Evolutionary conservation across 1,284 basidiomycete species (phyloP).

Genomic region (Ceratobasidium sp.): DNA sequence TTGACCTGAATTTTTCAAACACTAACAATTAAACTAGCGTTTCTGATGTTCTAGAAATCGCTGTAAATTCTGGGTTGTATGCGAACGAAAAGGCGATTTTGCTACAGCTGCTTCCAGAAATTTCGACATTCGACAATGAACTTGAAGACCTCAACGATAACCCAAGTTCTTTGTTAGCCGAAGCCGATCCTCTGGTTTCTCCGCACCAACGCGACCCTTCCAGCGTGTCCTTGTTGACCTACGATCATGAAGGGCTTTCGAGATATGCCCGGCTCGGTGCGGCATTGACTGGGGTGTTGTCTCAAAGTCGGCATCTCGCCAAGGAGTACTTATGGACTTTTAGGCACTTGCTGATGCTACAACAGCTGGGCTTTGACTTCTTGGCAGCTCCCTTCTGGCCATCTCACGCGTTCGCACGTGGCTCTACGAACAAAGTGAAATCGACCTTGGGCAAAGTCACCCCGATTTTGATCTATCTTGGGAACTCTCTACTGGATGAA

Average conservation of each 20-base stretch:
- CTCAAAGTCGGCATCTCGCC: slow-evolving; percentile 70
- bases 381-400: slow-evolving; percentile 47
- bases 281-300: slow-evolving; percentile 69
- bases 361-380: slow-evolving; percentile 67
- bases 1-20: neutral
- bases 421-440: slow-evolving; percentile 57
- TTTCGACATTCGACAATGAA: neutral
- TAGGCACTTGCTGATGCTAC: slow-evolving; percentile 69
- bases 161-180: slow-evolving; percentile 26
- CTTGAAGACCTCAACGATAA: slow-evolving; percentile 23
- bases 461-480: slow-evolving; percentile 73
- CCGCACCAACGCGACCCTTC: neutral
- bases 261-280: slow-evolving; percentile 72
- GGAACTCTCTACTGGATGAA: slow-evolving; percentile 32
- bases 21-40: neutral
- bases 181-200: slow-evolving; percentile 38
- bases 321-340: slow-evolving; percentile 70
- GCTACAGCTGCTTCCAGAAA: slow-evolving; percentile 3
- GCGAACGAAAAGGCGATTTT: slow-evolving; percentile 22
- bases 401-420: slow-evolving; percentile 47
- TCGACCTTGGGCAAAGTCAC: slow-evolving; percentile 65
- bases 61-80: slow-evolving; percentile 9
- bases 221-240: slow-evolving; percentile 43
- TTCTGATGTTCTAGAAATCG: slow-evolving; percentile 9
- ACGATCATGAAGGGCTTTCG: slow-evolving; percentile 65